phyloP scores from a whole-genome alignment of 768 basidiomycete genomes.

The Suillus sp. region DNA sequence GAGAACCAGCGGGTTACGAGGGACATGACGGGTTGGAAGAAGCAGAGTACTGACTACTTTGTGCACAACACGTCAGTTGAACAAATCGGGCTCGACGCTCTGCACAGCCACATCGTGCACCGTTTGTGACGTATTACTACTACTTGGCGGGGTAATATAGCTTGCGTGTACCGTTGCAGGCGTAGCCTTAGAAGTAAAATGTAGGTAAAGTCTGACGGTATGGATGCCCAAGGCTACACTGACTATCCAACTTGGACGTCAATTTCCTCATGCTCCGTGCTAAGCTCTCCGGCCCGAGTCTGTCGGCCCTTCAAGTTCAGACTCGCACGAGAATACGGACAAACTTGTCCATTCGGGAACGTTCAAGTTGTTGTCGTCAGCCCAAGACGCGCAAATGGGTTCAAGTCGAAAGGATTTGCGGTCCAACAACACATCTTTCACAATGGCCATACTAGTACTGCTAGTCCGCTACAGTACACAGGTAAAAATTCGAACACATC shows the following conservation, averaged over 20 bases:
- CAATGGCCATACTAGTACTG: background rate
- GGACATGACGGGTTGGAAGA: constrained; percentile 27
- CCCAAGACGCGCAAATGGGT: too few species aligned
- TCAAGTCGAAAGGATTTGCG: too few species aligned
- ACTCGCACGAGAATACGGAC: too few species aligned
- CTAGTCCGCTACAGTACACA: background rate
- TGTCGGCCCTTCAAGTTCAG: too few species aligned
- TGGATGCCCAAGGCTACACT: too few species aligned
- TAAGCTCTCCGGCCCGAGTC: too few species aligned
- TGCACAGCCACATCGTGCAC: constrained; percentile 3
- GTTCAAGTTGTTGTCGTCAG: too few species aligned
- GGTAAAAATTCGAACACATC: background rate
- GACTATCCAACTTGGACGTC: too few species aligned
- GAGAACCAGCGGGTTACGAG: constrained; percentile 32
- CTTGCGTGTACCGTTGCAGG: background rate
- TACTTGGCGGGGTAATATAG: too few species aligned
- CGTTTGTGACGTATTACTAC: background rate
- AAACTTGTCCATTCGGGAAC: too few species aligned
- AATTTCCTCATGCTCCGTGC: too few species aligned
- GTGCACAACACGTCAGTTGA: constrained; percentile 9
- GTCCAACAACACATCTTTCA: background rate
- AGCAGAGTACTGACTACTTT: background rate
- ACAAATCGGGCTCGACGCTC: constrained; percentile 2
- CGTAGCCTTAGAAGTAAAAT: background rate
- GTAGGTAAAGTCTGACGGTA: background rate